Conservation (phyloP, 2,329 filamentous ascomycete species). For the Pyrenochaeta sp. region DNA sequence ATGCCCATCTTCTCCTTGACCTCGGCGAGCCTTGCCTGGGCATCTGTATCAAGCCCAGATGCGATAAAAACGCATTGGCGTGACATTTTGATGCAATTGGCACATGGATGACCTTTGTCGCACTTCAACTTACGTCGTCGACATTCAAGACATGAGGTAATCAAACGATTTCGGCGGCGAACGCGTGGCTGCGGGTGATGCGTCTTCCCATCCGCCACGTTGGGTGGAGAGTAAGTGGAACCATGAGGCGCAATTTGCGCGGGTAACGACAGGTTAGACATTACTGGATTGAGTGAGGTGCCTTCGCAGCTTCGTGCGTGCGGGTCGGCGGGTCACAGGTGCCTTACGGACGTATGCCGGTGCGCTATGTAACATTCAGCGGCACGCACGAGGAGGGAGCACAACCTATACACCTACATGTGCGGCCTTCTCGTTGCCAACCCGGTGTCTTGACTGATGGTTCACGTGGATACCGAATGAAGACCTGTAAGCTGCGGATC, state of each 20-base stretch:
- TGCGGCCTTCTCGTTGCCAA: background rate
- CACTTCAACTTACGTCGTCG: constrained; percentile 81
- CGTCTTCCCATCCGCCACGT: constrained; percentile 21
- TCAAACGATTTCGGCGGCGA: constrained; percentile 49
- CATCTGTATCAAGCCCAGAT: constrained; percentile 72
- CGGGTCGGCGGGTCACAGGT: constrained; percentile 3
- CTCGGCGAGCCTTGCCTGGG: constrained; percentile 74
- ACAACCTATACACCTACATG: background rate
- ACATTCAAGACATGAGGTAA: constrained; percentile 51
- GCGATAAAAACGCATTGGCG: constrained; percentile 70
- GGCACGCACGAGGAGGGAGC: background rate
- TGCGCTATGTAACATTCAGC: constrained; percentile 3
- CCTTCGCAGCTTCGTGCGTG: background rate
- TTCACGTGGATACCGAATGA: background rate
- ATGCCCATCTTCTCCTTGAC: constrained; percentile 82
- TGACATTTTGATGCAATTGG: constrained; percentile 67
- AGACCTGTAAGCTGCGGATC: background rate
- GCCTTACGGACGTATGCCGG: constrained; percentile 16
- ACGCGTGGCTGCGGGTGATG: constrained; percentile 39
- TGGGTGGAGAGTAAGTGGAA: constrained; percentile 2
- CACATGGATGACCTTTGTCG: constrained; percentile 76
- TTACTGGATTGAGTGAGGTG: constrained; percentile 6
- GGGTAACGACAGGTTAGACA: constrained; percentile 10
- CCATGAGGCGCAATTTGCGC: constrained; percentile 1
- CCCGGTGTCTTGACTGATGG: no score